A percentile compares a stretch with the other conserved stretches of the same genome.
Evolutionary conservation across 2,329 filamentous ascomycete species (phyloP).

Genomic region (Fusarium euwallaceae): DNA sequence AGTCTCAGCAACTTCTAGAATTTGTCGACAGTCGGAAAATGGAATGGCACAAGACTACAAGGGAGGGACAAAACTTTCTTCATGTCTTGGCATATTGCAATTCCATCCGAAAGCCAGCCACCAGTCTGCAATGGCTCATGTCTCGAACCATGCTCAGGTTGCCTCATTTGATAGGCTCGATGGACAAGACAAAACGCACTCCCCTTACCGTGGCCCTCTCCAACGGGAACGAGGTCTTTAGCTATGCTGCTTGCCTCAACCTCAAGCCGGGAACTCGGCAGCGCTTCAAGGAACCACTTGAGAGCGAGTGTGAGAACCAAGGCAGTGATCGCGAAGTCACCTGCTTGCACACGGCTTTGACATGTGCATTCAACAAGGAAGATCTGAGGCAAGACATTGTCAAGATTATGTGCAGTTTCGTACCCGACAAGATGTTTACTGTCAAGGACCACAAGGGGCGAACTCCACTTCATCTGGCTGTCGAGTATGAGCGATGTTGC

Average conservation of each 20-base stretch:
- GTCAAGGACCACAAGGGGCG: neutral
- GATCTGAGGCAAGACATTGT: neutral
- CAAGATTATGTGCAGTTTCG: constrained; percentile 14
- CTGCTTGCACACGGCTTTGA: constrained; percentile 7
- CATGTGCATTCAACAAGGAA: constrained; percentile 1
- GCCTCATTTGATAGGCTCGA: constrained; percentile 3
- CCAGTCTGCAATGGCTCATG: constrained; percentile 16
- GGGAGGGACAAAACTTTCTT: constrained; percentile 8
- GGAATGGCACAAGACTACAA: constrained; percentile 10
- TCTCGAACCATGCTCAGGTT: neutral
- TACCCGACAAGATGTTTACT: constrained; percentile 14
- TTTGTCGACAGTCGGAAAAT: neutral
- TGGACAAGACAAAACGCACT: constrained; percentile 9
- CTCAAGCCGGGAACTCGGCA: neutral
- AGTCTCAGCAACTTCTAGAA: neutral
- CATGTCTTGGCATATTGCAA: constrained; percentile 10
- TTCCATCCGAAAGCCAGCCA: neutral
- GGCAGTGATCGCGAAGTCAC: neutral
- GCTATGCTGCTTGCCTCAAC: neutral
- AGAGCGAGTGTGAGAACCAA: neutral
- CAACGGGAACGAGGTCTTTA: constrained; percentile 1
- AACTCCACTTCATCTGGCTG: constrained; percentile 14
- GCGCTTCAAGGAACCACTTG: neutral
- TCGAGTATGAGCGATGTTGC: constrained; percentile 15
- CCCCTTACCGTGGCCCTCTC: constrained; percentile 5